Evolutionary conservation across 148 eudicot species (phyloP), one percentile per base, ranked within the genome.

Genomic region (Rhododendron ovatum): DNA sequence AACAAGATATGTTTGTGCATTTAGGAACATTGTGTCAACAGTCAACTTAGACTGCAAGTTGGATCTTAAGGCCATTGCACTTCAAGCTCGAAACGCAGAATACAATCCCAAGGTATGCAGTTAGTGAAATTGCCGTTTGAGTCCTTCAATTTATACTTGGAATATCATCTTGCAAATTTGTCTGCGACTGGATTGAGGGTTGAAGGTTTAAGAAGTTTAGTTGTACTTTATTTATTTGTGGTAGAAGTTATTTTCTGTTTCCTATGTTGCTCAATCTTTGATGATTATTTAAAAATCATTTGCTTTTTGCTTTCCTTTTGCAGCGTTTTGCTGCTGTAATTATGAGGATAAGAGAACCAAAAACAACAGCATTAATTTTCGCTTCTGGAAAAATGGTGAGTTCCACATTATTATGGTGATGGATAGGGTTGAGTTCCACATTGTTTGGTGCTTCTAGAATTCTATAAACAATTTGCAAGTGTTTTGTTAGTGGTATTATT

Each of bases 261-360:
- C 76, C 41, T 67, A n/a, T 67, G 10, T n/a, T 78, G 28, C 30
- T 17, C 14, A 37, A 57, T 20, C 18, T 82, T 45, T 74, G 53
- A 74, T 39, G 67, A 30, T 43, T 37, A 20, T 30, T 30, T 28
- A 10, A 18, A 5, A 7, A n/a, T 84, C 33, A 22, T 73, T 80
- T 2, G 61, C 30, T 24, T 55, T 35, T 13, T 85, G 77, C 69
- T 55, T 51, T 33, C 67, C 41, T 71, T 71, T 41, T 86, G 53
- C 89, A 95, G 98, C 98, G 98, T 93, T 95, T 95, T 89, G 97
- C 98, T 91, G 98, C 98, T 22, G 98, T 95, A 15, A 95, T 95
- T 67, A 95, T 95, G 98, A 90, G 98, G 90, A 94, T 95, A 39
- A 94, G 98, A 82, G 98, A 95, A 47, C 98, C 98, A 82, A 95